Evolutionary conservation across 345 rosid species (phyloP).

Genomic region (Eucalyptus erythrocorys): DNA sequence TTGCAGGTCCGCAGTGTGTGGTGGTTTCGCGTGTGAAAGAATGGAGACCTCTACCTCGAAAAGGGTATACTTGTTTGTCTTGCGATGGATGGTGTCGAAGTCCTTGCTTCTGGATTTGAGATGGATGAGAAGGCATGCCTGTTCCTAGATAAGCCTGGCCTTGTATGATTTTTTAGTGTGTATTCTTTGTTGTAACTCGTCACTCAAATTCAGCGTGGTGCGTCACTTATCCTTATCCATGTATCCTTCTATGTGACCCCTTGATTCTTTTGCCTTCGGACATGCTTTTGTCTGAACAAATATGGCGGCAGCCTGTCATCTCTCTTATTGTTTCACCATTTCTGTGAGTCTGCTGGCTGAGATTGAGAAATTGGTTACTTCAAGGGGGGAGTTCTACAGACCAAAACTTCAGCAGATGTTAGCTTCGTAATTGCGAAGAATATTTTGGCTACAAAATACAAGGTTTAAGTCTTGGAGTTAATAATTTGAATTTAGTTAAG

Average conservation of each 20-base stretch:
- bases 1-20: conserved; percentile 81
- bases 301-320: background rate
- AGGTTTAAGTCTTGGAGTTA: conserved; percentile 26
- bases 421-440: conserved; percentile 78
- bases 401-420: conserved; percentile 58
- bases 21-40: conserved; percentile 81
- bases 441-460: conserved; percentile 88
- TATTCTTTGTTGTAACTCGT: background rate
- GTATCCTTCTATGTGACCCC: background rate
- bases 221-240: background rate
- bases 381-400: conserved; percentile 66
- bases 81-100: conserved; percentile 85
- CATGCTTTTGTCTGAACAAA: background rate
- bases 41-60: conserved; percentile 54
- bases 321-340: conserved; percentile 2
- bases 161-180: background rate
- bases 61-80: too few relatives aligned
- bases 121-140: conserved; percentile 63
- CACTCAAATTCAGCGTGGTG: background rate
- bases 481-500: too few relatives aligned
- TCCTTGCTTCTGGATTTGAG: conserved; percentile 83
- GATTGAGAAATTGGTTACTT: conserved; percentile 58
- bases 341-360: conserved; percentile 38
- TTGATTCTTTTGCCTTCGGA: too few relatives aligned
- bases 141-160: background rate